A percentile compares a stretch with the other conserved stretches of the same genome.
These are phyloP conservation scores for Cladosporium sp. DNA, from an alignment of 2,329 filamentous ascomycete genomes.

Conservation along the genomic window DNA sequence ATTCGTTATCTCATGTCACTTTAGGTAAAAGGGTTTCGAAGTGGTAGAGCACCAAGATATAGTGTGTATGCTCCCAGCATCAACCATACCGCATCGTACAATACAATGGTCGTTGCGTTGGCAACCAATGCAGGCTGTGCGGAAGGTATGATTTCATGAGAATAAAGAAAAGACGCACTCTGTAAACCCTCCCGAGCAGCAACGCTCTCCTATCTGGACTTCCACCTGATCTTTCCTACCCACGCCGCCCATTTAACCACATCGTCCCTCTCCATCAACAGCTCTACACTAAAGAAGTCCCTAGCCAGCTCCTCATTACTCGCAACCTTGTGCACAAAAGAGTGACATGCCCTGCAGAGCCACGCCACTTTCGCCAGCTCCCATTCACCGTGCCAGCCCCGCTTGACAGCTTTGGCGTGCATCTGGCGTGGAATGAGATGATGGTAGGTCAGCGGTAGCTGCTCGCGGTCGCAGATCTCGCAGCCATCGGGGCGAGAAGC, in stretches of 20 bases:
- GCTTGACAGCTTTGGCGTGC: conserved; percentile 70
- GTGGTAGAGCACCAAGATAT: too few relatives aligned
- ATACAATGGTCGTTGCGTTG: too few relatives aligned
- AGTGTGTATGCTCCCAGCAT: too few relatives aligned
- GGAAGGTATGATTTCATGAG: too few relatives aligned
- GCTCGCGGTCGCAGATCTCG: conserved; percentile 71
- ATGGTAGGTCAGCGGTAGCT: conserved; percentile 76
- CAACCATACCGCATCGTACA: too few relatives aligned
- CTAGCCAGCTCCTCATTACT: conserved; percentile 73
- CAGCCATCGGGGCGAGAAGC: conserved; percentile 56
- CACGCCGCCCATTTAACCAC: conserved; percentile 67
- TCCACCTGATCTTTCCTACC: conserved; percentile 73
- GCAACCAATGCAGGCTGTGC: too few relatives aligned
- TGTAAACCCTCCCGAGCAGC: too few relatives aligned
- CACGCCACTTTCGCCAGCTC: conserved; percentile 77
- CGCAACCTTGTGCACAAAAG: conserved; percentile 72
- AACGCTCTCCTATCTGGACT: conserved; percentile 53
- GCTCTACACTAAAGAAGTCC: conserved; percentile 68
- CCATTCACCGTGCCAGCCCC: conserved; percentile 74
- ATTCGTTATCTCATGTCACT: too few relatives aligned
- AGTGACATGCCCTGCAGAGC: conserved; percentile 80
- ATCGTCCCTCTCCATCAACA: conserved; percentile 65
- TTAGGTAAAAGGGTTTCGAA: too few relatives aligned
- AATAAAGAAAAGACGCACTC: too few relatives aligned
- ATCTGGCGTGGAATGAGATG: conserved; percentile 77